Base-by-base conservation (phyloP, 2,329 filamentous ascomycete genomes). In the Clonostachys chloroleuca region DNA sequence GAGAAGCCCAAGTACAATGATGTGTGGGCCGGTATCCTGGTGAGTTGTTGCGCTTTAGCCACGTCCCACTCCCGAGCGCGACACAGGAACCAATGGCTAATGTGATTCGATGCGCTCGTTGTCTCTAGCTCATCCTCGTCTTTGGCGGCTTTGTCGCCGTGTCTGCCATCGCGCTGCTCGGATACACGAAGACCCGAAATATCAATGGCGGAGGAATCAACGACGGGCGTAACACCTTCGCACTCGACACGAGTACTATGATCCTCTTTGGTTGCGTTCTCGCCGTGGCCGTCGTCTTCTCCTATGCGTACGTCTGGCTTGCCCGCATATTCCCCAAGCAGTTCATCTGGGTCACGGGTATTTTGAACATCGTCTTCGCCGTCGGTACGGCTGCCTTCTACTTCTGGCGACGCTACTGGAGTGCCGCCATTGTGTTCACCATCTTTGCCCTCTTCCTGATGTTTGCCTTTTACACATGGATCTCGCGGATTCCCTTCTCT, bases 261-360 rank as follows among this genome's bases (percentile, higher is more conserved):
- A 81, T 95, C 39, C 77, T 96, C 14, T 95, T 97, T 64, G 77
- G 81, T 34, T 92, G 95, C 62, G 81, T 88, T 8, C 75, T 96
- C 8, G 80, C 72, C 14, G 75, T 91, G 37, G 87, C 90, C 6
- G 75, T 92, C 18, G 76, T 89, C 2, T 71, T 96, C 40, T 92
- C 88, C 35, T 87, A 83, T 59, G 74, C 69, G 18, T 97, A 96
- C 63, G 82, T 96, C 57, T 81, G 83, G 66, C 65, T 84, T 3
- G 87, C 89, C 7, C 82, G 90, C 47, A 69, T 80, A 42, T 92
- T 92, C 54, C 91, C 92, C 5, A 95, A 94, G 68, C 81, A 89
- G 60, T 91, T 96, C 56, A 95, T 96, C 62, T 96, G 90, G 89
- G 80, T 91, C 37, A 95, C 91, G 1, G 90, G 89, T 12, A 92